Conservation (phyloP, 768 basidiomycete genomes). For the Auriscalpium vulgare region DNA sequence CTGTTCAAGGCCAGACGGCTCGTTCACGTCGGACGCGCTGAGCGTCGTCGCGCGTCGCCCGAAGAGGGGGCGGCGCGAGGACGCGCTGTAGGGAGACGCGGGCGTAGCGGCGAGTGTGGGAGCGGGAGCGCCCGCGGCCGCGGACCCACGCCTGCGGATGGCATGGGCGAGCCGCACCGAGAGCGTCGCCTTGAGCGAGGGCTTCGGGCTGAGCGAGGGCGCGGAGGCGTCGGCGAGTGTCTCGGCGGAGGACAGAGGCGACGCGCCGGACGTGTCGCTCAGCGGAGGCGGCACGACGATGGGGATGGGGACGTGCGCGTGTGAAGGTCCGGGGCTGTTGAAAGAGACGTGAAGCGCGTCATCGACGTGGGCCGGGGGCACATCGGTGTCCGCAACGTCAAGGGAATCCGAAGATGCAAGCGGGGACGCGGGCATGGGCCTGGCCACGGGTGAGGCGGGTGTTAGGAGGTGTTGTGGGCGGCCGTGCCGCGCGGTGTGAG, state of each 20-base stretch:
- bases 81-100: neutral
- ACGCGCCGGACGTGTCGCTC: neutral
- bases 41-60: neutral
- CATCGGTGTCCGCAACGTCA: neutral
- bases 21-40: neutral
- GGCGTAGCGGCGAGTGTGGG: neutral
- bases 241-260: conserved; percentile 9
- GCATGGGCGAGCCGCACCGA: conserved; percentile 5
- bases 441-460: neutral
- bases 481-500: no score
- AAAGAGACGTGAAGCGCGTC: conserved; percentile 8
- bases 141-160: neutral
- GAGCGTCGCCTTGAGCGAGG: neutral
- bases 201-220: neutral
- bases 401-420: neutral
- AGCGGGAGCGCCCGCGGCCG: no score
- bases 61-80: neutral
- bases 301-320: neutral
- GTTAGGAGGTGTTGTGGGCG: neutral
- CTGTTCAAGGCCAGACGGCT: neutral
- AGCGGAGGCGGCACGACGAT: neutral
- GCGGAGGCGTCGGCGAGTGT: conserved; percentile 2
- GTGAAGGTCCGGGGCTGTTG: neutral
- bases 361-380: neutral
- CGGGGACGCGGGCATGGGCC: neutral